These are phyloP conservation scores for Malassezia caprae DNA, from an alignment of 1,284 basidiomycete species.

Conservation along the genomic window DNA sequence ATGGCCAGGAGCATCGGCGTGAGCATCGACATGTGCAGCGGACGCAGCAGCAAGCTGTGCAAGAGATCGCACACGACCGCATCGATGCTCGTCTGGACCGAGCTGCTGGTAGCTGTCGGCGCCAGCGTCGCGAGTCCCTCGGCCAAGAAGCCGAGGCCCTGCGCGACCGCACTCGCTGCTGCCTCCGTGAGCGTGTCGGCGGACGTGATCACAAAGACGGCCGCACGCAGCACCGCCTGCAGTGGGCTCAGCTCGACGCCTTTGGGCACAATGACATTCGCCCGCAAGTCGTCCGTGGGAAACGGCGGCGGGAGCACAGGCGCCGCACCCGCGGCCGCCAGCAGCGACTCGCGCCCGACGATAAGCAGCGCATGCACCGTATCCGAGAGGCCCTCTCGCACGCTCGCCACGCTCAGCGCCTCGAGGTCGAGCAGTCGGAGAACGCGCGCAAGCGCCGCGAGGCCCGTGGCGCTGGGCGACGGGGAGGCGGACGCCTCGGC, in stretches of 20 bases:
- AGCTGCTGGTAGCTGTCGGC: neutral
- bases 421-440: neutral
- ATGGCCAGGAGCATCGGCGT: conserved; percentile 6
- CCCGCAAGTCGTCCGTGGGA: neutral
- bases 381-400: neutral
- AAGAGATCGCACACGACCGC: neutral
- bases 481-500: neutral
- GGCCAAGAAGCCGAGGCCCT: conserved; percentile 2
- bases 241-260: neutral
- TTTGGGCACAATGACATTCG: neutral
- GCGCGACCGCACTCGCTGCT: neutral
- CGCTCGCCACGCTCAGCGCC: neutral
- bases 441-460: neutral
- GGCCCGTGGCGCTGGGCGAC: neutral
- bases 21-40: conserved; percentile 8
- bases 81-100: neutral
- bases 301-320: neutral
- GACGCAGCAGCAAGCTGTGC: conserved; percentile 2
- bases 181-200: conserved; percentile 2
- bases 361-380: neutral
- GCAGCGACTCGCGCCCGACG: neutral
- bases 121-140: neutral
- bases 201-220: neutral
- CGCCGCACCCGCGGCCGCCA: neutral
- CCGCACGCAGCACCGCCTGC: neutral